These are phyloP conservation scores for Cryptosporidium sp. DNA, from an alignment of 169 alveolate species.

Conservation along the genomic window DNA sequence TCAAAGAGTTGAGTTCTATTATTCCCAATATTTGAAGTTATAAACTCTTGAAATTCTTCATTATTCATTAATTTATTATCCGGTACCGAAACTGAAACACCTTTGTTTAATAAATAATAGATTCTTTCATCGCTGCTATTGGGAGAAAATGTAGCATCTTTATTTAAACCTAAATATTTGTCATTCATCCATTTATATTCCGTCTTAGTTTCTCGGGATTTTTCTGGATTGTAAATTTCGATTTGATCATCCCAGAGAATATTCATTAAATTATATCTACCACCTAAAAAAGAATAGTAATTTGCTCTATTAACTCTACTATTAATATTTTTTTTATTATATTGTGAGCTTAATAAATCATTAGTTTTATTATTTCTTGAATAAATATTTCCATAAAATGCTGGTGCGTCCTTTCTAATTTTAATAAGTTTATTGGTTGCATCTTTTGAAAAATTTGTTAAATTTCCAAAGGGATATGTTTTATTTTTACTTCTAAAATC, in stretches of 20 bases:
- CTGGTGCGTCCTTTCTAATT: slow-evolving; percentile 4
- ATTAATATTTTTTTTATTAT: background rate
- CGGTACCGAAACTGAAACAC: background rate
- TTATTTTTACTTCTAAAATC: background rate
- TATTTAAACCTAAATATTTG: background rate
- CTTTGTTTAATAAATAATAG: background rate
- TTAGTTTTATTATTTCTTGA: background rate
- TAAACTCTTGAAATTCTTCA: background rate
- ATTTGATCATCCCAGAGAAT: background rate
- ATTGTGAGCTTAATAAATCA: background rate
- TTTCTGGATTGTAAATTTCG: background rate
- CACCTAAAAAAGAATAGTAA: slow-evolving; percentile 10
- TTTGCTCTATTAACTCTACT: background rate
- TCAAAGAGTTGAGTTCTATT: background rate
- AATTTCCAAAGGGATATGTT: background rate
- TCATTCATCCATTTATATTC: slow-evolving; percentile 22
- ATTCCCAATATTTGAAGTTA: background rate
- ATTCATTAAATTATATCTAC: slow-evolving; percentile 12
- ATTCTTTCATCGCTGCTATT: background rate
- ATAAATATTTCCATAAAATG: slow-evolving; percentile 41
- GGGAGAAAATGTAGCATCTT: background rate
- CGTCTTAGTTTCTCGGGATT: background rate
- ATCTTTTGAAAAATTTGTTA: background rate
- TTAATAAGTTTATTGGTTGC: background rate
- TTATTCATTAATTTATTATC: background rate